Base-by-base conservation (phyloP, 306 rosid species). In the Oemleria cerasiformis region DNA sequence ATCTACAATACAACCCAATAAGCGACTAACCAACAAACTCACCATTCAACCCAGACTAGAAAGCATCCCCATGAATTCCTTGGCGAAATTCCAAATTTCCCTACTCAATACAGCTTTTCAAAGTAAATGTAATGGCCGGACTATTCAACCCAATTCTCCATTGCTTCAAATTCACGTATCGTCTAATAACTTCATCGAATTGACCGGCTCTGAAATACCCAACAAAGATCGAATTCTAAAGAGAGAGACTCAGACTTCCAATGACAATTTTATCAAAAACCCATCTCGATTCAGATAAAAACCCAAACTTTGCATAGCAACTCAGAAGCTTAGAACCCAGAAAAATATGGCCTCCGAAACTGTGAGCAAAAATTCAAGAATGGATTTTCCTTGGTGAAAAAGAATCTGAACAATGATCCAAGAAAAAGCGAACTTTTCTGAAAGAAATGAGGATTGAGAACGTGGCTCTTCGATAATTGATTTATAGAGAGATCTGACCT, bases 11-110 rank as follows among this genome's bases (percentile, higher is more conserved):
- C 20, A 79, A 8, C 0, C 76, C 62, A 19, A 79, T 68, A 50
- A 82, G 79, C 64, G 89, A 74, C 57, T 83, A 77, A 71, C 89
- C 89, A 15, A 79, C 86, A 55, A 85, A 85, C 21, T 83, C 73
- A 49, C 76, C 59, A 63, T 68, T 68, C 0, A 79, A 71, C 72
- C 77, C 80, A 41, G 77, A 48, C 70, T 85, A 82, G 48, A 79
- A 40, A 34, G 84, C 76, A 68, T 85, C 89, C 3, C 34, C 84
- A 53, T 85, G 89, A 67, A 85, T 45, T 49, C 80, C 70, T 53
- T 45, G 73, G 62, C 89, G 86, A 23, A 77, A 82, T 62, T 82
- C 77, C 4, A 72, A 67, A 48, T 51, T n/a, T 11, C 79, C 77
- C 14, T 56, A 54, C 49, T 69, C 68, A 59, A 58, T 44, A 23